Percentiles rank a stretch among this genome's conserved stretches.
These are phyloP conservation scores for Yamadazyma oceani DNA, from an alignment of 1,139 yeast genomes.

Conservation along the genomic window DNA sequence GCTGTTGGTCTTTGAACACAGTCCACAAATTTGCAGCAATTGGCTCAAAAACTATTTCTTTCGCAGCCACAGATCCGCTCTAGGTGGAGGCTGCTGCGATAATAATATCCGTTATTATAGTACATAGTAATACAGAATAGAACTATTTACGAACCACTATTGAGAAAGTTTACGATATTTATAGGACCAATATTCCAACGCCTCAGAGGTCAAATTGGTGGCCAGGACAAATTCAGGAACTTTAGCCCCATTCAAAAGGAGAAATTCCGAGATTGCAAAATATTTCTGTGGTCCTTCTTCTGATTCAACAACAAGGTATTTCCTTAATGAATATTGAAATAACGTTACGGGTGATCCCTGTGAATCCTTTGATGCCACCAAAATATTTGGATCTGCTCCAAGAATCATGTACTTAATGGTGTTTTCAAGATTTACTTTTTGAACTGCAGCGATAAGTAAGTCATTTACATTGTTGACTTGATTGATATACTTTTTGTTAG, in stretches of 20 bases:
- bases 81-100: no score
- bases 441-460: constrained; percentile 45
- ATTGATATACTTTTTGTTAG: constrained; percentile 35
- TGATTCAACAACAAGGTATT: constrained; percentile 36
- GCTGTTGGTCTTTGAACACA: no score
- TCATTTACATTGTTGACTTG: constrained; percentile 26
- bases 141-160: no score
- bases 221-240: constrained; percentile 30
- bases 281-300: constrained; percentile 21
- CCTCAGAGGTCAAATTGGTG: constrained; percentile 41
- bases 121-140: no score
- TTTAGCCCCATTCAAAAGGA: constrained; percentile 64
- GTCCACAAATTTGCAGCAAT: background rate
- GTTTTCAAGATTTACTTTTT: constrained; percentile 46
- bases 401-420: constrained; percentile 49
- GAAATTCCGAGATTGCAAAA: constrained; percentile 74
- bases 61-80: no score
- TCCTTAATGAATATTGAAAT: constrained; percentile 62
- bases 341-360: constrained; percentile 35
- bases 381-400: constrained; percentile 49
- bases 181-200: constrained; percentile 51
- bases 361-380: constrained; percentile 30
- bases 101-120: no score
- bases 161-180: constrained; percentile 4
- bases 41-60: no score